phyloP scores from a whole-genome alignment of 108 stramenopile species.

The Mediolabrus comicus region DNA sequence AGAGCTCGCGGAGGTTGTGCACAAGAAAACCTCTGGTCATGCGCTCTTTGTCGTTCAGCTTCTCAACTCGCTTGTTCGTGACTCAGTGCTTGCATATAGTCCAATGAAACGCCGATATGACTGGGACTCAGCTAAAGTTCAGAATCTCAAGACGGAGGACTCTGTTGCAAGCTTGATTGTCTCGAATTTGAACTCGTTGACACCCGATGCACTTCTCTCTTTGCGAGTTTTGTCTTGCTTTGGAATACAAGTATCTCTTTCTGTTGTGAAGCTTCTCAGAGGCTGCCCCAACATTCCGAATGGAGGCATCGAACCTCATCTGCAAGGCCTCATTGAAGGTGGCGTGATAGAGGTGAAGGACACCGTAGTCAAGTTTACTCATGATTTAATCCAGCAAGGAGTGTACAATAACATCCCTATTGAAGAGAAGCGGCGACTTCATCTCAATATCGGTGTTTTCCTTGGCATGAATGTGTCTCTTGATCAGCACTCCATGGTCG shows the following conservation, averaged over 20 bases:
- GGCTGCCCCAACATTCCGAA: not conserved
- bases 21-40: conserved; percentile 27
- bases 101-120: conserved; percentile 2
- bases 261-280: not conserved
- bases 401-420: conserved; percentile 8
- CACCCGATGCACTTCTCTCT: not conserved
- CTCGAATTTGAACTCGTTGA: conserved; percentile 10
- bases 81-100: conserved; percentile 12
- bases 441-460: not conserved
- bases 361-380: conserved; percentile 10
- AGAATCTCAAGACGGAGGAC: conserved; percentile 8
- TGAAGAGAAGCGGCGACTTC: not conserved
- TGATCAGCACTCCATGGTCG: not conserved
- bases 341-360: conserved; percentile 2
- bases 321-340: not conserved
- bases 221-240: conserved; percentile 18
- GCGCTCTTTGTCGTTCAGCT: conserved; percentile 25
- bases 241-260: conserved; percentile 3
- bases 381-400: conserved; percentile 17
- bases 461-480: not conserved
- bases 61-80: conserved; percentile 28
- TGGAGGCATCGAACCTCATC: not conserved
- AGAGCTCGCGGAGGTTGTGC: conserved; percentile 7
- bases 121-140: conserved; percentile 3
- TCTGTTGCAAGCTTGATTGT: conserved; percentile 17